phyloP scores from a whole-genome alignment of 2,329 filamentous ascomycete genomes.

The Ophiostoma novo-ulmi region DNA sequence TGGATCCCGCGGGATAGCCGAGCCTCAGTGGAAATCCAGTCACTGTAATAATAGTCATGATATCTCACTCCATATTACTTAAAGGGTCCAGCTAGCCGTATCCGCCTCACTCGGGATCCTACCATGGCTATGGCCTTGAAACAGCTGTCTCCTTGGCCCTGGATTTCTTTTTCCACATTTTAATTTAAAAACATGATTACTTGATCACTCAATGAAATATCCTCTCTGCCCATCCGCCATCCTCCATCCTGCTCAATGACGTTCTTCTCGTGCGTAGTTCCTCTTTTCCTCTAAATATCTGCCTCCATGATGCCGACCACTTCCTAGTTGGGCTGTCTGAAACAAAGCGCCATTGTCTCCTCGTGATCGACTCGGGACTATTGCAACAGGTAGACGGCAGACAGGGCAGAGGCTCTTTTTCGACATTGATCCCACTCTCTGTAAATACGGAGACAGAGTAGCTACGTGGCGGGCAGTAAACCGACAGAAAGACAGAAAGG shows the following conservation, averaged over 20 bases:
- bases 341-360: conserved; percentile 3
- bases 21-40: not conserved
- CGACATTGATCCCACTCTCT: not conserved
- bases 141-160: not conserved
- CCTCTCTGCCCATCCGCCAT: no score
- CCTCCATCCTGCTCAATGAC: not conserved
- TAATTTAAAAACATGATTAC: not conserved
- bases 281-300: not conserved
- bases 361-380: conserved; percentile 1
- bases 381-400: not conserved
- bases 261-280: not conserved
- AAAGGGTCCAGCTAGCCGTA: not conserved
- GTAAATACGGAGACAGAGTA: no score
- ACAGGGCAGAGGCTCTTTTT: not conserved
- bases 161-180: not conserved
- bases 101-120: not conserved
- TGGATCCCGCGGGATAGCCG: conserved; percentile 7
- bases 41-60: no score
- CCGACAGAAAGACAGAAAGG: not conserved
- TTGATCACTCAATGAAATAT: no score
- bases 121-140: not conserved
- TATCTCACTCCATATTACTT: not conserved
- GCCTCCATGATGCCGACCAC: not conserved
- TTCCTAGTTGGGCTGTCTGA: conserved; percentile 11
- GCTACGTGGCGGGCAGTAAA: not conserved